Base-by-base conservation (phyloP, 2,329 filamentous ascomycete genomes). In the Cercospora sp. region DNA sequence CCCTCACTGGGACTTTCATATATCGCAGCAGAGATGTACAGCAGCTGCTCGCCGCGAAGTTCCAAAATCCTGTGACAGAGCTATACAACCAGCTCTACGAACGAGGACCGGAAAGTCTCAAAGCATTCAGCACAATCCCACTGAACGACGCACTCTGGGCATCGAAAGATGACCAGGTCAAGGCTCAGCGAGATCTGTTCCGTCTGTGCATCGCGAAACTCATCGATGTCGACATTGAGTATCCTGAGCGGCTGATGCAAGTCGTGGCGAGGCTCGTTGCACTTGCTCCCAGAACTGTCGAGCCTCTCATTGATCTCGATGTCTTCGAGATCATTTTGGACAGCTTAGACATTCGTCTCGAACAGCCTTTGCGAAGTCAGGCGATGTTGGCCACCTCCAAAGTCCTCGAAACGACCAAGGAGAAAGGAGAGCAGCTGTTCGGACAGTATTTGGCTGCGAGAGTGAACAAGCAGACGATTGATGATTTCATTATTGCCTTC, bases 401-500 rank as follows among this genome's bases (percentile, higher is more conserved):
- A 73, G 92, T 95, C 75, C 86, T 97, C 69, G 91, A 94, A 78
- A 88, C 90, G 30, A 89, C 91, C 3, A 88, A 88, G 63, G 87
- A 94, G 12, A 85, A 87, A 6, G 92, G 93, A 3, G 86, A 89
- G 72, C 65, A 68, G 28, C 66, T 74, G n/a, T 87, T 97, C 60
- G 87, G 87, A 5, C 86, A 86, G 5, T 94, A 95, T 78, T 91
- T 97, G 77, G 89, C 89, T 64, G 83, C 87, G 16, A 88, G 90
- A 63, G 84, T 97, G 16, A 82, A 86, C 72, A 89, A 90, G 71
- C 89, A 89, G 63, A 94, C 91, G 26, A 92, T 93, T 71, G 94
- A 97, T 75, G 92, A 97, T 79, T 88, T 96, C 72, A 92, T 97
- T 64, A 85, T 95, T 60, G 94, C 94, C 5, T 98, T 97, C 78